Base-by-base conservation (phyloP, 371 early-diverging fungal genomes). In the Batkoa obscura region DNA sequence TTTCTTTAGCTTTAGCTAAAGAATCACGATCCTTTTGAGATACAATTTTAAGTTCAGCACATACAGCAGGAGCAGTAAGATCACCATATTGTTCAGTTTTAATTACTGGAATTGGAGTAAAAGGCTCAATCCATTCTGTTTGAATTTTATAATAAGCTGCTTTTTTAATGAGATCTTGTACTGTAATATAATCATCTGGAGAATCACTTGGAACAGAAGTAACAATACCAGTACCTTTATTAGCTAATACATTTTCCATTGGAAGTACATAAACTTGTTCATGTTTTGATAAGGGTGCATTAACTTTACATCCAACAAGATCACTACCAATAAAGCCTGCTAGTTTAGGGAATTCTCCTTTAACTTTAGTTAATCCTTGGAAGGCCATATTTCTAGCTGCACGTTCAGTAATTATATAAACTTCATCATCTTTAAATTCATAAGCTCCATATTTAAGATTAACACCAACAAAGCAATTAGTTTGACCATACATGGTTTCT, bases 401-500 rank as follows among this genome's bases (percentile, higher is more conserved):
- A 50, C 95, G 86, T 64, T 88, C 86, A 12, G 96, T 92, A 63
- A 83, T 79, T 50, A 98, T 73, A 68, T 76, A 95, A 15, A 89
- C 68, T 32, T 55, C 55, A 17, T 91, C 88, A 30, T 84, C 83
- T 59, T 76, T 72, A 35, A 76, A 80, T 54, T 81, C 72, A 68
- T 72, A 92, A 57, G 91, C 68, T 34, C 93, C 93, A 62, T 98
- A 98, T 53, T 79, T 76, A 60, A 98, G 68, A 34, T 84, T 84
- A n/a, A 80, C 76, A 43, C 94, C 94, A 37, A 95, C 93, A 62
- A 82, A 96, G 73, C 94, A 94, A 73, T 95, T 94, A 62, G 96
- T 98, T 69, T 94, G 94, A 58, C 95, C 98, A 54, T 95, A 98
- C 95, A 96, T 95, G 63, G 98, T 98, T 73, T 98, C 98, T 12